These are phyloP conservation scores for Colletotrichum graminicola DNA, from an alignment of 2,329 filamentous ascomycete species.

Conservation along the genomic window DNA sequence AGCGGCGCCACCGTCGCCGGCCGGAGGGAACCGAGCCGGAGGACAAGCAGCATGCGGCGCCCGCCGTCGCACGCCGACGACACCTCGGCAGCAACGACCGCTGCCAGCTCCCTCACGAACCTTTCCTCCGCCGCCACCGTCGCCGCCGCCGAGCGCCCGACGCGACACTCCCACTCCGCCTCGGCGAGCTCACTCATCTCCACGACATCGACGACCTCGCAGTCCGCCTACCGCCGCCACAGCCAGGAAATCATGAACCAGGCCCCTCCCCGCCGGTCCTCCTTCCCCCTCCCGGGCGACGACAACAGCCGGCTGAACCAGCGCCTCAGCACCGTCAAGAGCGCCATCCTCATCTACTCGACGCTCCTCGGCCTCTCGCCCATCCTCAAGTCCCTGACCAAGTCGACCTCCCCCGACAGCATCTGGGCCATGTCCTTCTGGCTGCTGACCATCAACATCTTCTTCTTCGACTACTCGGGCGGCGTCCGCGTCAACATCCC, in stretches of 20 bases:
- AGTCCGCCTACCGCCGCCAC: constrained; percentile 42
- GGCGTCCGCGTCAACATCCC: constrained; percentile 69
- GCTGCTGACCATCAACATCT: constrained; percentile 94
- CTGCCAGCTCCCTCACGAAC: constrained; percentile 29
- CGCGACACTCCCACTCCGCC: constrained; percentile 62
- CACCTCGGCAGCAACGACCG: constrained; percentile 23
- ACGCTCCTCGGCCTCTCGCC: constrained; percentile 92
- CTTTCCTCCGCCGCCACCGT: constrained; percentile 11
- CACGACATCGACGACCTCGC: constrained; percentile 49
- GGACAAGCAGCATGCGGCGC: constrained; percentile 55
- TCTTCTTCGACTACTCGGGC: constrained; percentile 90
- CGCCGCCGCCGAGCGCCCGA: constrained; percentile 44
- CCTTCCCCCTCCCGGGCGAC: constrained; percentile 46
- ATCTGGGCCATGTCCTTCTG: constrained; percentile 98
- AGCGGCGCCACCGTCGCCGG: constrained; percentile 52
- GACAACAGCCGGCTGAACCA: constrained; percentile 59
- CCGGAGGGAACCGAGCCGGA: constrained; percentile 51
- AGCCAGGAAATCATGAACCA: constrained; percentile 30
- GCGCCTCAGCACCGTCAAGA: constrained; percentile 86
- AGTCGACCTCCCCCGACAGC: constrained; percentile 90
- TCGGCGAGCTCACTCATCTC: constrained; percentile 69
- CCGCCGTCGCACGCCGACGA: constrained; percentile 43
- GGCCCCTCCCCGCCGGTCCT: constrained; percentile 24
- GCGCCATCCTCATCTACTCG: constrained; percentile 91
- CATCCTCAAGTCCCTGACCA: constrained; percentile 95